Percentiles rank a stretch among this genome's conserved stretches.
Conservation (phyloP, 306 rosid species). For the Arachis hypogaea region DNA sequence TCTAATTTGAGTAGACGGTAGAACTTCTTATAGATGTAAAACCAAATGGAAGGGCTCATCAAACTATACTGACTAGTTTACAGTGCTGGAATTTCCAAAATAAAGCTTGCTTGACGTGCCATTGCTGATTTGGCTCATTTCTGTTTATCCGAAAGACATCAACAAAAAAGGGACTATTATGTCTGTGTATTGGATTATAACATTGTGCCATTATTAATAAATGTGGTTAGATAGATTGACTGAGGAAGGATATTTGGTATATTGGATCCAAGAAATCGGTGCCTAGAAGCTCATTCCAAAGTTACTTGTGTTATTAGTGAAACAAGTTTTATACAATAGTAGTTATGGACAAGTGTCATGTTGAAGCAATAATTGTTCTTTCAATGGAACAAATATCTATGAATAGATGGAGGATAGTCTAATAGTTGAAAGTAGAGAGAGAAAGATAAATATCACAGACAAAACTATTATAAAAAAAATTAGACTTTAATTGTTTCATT, state of each 20-base stretch:
- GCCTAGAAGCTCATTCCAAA: not conserved
- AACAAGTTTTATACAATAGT: slow-evolving; percentile 11
- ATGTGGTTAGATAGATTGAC: slow-evolving; percentile 9
- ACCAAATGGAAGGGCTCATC: not conserved
- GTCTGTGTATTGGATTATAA: slow-evolving; percentile 1
- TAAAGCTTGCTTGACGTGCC: slow-evolving; percentile 10
- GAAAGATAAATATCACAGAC: not conserved
- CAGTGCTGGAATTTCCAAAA: slow-evolving; percentile 19
- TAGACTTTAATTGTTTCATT: not conserved
- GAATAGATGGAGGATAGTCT: not conserved
- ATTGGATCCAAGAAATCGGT: not conserved
- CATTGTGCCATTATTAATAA: slow-evolving; percentile 3
- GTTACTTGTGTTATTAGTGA: not conserved
- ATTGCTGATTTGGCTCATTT: not conserved
- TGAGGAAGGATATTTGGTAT: slow-evolving; percentile 1
- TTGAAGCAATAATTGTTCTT: not conserved
- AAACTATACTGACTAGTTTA: slow-evolving; percentile 10
- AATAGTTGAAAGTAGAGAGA: not conserved
- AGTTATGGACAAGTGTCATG: not conserved
- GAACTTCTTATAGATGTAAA: no score
- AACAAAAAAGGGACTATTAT: not conserved
- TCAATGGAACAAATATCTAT: slow-evolving; percentile 1
- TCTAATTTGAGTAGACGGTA: no score
- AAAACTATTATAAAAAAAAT: not conserved
- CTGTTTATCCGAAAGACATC: slow-evolving; percentile 1